Percentiles rank a stretch among this genome's conserved stretches.
Conservation (phyloP, 768 basidiomycete genomes). For the Ephemerocybe angulata region DNA sequence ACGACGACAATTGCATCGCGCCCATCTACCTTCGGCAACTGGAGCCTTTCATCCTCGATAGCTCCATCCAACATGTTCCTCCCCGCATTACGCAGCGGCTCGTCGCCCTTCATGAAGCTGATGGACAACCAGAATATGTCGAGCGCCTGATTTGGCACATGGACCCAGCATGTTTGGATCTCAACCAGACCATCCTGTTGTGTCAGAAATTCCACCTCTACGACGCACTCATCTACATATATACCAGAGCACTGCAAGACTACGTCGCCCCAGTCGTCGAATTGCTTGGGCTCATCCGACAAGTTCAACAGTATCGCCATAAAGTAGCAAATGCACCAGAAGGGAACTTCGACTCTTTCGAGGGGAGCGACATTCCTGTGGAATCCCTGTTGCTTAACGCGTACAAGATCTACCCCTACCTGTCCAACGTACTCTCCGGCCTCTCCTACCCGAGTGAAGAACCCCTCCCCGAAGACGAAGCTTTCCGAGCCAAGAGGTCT, state of each 20-base stretch:
- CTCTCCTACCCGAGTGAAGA: constrained; percentile 84
- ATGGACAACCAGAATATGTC: constrained; percentile 65
- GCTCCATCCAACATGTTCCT: constrained; percentile 70
- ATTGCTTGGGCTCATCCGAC: constrained; percentile 71
- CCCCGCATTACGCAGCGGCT: constrained; percentile 86
- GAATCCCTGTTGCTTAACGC: constrained; percentile 68
- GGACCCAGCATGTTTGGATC: constrained; percentile 84
- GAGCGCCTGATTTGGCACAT: constrained; percentile 96
- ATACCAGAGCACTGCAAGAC: constrained; percentile 83
- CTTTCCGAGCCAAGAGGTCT: constrained; percentile 61
- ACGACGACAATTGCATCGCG: constrained; percentile 78
- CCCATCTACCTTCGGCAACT: constrained; percentile 80
- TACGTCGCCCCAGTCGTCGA: constrained; percentile 88
- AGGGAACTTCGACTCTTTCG: constrained; percentile 22
- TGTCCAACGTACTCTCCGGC: constrained; percentile 77
- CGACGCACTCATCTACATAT: constrained; percentile 93
- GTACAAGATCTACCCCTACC: constrained; percentile 89
- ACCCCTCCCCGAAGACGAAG: constrained; percentile 61
- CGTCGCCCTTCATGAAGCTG: constrained; percentile 71
- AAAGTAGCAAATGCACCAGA: background rate
- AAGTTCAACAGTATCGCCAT: constrained; percentile 44
- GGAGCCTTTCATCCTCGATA: constrained; percentile 77
- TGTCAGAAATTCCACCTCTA: constrained; percentile 83
- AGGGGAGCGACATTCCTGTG: constrained; percentile 28
- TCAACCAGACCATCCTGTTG: constrained; percentile 86